Conservation (phyloP, 345 rosid species). For the Heritiera littoralis region DNA sequence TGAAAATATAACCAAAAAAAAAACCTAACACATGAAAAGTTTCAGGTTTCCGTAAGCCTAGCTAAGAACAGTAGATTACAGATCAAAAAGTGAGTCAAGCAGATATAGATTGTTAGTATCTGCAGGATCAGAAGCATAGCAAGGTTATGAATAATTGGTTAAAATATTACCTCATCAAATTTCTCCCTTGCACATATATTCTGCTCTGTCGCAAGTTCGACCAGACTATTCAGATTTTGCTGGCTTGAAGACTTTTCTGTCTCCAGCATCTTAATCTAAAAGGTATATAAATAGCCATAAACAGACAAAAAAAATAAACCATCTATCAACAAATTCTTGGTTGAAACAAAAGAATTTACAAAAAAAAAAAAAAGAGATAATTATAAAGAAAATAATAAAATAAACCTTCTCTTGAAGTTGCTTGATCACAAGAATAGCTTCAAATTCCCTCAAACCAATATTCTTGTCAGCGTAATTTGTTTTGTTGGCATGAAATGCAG, state of each 20-base stretch:
- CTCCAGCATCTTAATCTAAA: constrained; percentile 69
- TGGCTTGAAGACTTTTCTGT: constrained; percentile 66
- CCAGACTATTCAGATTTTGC: constrained; percentile 60
- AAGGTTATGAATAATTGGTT: constrained; percentile 13
- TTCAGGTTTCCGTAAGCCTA: neutral
- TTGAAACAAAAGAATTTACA: neutral
- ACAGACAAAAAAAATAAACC: constrained; percentile 14
- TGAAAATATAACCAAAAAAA: neutral
- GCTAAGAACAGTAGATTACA: constrained; percentile 2
- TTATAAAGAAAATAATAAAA: constrained; percentile 23
- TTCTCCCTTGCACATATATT: constrained; percentile 54
- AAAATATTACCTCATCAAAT: constrained; percentile 63
- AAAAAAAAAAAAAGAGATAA: neutral
- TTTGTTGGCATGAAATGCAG: constrained; percentile 25
- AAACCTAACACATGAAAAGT: neutral
- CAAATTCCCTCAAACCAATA: constrained; percentile 54
- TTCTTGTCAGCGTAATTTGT: constrained; percentile 35
- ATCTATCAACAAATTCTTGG: constrained; percentile 13
- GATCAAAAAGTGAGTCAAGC: neutral
- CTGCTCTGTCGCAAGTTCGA: constrained; percentile 58
- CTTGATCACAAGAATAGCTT: constrained; percentile 67
- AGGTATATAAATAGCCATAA: constrained; percentile 2
- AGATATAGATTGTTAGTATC: neutral
- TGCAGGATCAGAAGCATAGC: constrained; percentile 7
- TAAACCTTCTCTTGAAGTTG: constrained; percentile 90